A percentile compares a stretch with the other conserved stretches of the same genome.
Conservation (phyloP, 2,329 filamentous ascomycete genomes). For the Ophiostoma triangulosporum region DNA sequence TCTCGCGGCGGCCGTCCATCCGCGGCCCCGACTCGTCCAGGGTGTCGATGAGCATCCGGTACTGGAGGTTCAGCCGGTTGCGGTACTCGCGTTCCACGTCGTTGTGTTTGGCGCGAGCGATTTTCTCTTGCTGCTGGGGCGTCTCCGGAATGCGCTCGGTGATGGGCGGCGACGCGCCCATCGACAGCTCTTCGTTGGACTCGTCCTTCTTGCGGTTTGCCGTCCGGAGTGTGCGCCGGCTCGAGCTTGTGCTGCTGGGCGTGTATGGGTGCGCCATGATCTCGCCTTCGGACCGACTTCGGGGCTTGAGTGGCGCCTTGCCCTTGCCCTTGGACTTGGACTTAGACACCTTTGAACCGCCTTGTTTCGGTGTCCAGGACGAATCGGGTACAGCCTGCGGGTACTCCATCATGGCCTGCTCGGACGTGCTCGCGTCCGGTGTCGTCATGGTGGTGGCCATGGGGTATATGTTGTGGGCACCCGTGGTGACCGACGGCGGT, state of each 20-base stretch:
- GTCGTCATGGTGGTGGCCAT: background rate
- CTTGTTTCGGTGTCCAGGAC: background rate
- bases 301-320: background rate
- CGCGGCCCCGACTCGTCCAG: slow-evolving; percentile 22
- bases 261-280: slow-evolving; percentile 3
- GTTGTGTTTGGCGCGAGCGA: slow-evolving; percentile 24
- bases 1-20: slow-evolving; percentile 1
- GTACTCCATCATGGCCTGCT: background rate
- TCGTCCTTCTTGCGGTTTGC: slow-evolving; percentile 12
- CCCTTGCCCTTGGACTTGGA: background rate
- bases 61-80: slow-evolving; percentile 32
- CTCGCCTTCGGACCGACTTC: background rate
- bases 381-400: background rate
- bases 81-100: slow-evolving; percentile 36
- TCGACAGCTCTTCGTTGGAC: background rate
- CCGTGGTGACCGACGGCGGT: background rate
- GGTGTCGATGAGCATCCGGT: slow-evolving; percentile 28
- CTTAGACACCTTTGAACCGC: background rate
- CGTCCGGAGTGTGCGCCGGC: slow-evolving; percentile 10
- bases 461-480: background rate
- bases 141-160: background rate
- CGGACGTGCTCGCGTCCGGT: background rate
- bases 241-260: slow-evolving; percentile 5
- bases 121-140: background rate
- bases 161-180: background rate